Evolutionary conservation across 352 stramenopile genomes (phyloP).

Genomic region (Globisporangium irregulare): DNA sequence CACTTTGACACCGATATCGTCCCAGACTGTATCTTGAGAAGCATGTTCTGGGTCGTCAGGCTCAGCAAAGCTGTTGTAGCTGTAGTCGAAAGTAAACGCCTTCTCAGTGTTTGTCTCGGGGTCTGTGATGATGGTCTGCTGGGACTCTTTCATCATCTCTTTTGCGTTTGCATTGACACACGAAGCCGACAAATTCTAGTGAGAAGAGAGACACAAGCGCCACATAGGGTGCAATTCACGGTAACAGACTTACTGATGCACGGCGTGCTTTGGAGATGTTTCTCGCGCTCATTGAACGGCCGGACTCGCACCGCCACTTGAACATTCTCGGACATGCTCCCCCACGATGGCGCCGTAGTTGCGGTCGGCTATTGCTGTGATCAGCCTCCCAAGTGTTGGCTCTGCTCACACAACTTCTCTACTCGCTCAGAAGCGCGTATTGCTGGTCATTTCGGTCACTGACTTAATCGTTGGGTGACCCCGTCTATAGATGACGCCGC

Average conservation of each 20-base stretch:
- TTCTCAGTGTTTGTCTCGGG: constrained; percentile 74
- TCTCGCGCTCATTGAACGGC: constrained; percentile 83
- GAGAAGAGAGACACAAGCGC: background rate
- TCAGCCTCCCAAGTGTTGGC: background rate
- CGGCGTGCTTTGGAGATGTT: constrained; percentile 58
- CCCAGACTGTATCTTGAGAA: constrained; percentile 81
- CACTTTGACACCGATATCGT: constrained; percentile 82
- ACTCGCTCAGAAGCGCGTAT: background rate
- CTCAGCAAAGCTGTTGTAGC: constrained; percentile 81
- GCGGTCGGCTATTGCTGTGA: background rate
- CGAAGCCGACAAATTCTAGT: background rate
- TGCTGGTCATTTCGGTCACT: constrained; percentile 1
- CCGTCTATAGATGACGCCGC: constrained; percentile 5
- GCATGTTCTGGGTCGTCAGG: constrained; percentile 53
- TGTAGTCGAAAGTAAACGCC: constrained; percentile 88
- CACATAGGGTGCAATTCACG: background rate
- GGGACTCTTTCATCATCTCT: constrained; percentile 74
- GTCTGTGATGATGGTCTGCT: constrained; percentile 84
- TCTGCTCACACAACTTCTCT: background rate
- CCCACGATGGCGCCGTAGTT: background rate
- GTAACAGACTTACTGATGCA: constrained; percentile 52
- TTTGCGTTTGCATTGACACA: constrained; percentile 9
- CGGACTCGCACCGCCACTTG: constrained; percentile 80
- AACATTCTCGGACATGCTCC: constrained; percentile 75
- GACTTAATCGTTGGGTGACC: background rate